Evolutionary conservation across 257 asterid species (phyloP).

Genomic region (Datura wrightii): DNA sequence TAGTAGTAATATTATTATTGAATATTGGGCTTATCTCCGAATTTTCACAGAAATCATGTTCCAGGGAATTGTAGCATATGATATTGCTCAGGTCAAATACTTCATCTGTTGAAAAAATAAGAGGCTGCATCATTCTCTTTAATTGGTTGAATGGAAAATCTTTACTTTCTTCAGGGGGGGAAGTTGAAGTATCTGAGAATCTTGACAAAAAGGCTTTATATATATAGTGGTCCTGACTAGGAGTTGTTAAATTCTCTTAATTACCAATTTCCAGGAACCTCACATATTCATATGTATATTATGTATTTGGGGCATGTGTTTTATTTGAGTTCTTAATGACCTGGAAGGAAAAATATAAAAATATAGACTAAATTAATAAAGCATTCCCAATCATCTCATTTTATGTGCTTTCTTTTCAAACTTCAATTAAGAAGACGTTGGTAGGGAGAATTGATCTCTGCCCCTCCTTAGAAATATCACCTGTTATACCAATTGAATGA

Average conservation of each 20-base stretch:
- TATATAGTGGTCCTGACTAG: background rate
- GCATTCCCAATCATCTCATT: background rate
- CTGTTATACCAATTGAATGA: no score
- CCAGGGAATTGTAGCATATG: background rate
- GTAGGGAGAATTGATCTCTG: no score
- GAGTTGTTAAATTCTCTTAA: background rate
- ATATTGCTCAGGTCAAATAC: conserved; percentile 1
- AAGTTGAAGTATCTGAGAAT: no score
- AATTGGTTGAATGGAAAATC: background rate
- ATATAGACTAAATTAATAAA: background rate
- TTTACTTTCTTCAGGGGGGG: background rate
- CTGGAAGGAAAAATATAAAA: background rate
- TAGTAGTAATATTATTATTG: background rate
- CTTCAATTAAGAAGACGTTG: no score
- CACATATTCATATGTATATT: background rate
- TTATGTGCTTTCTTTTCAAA: background rate
- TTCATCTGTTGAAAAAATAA: background rate
- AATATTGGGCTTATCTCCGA: background rate
- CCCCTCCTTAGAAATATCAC: no score
- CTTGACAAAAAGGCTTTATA: background rate
- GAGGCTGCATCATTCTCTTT: background rate
- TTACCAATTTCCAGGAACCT: background rate
- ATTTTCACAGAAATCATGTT: conserved; percentile 3
- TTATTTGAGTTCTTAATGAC: background rate
- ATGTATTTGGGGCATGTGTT: background rate